phyloP scores from a whole-genome alignment of 2,329 filamentous ascomycete species.

The Pseudogymnoascus sp. region DNA sequence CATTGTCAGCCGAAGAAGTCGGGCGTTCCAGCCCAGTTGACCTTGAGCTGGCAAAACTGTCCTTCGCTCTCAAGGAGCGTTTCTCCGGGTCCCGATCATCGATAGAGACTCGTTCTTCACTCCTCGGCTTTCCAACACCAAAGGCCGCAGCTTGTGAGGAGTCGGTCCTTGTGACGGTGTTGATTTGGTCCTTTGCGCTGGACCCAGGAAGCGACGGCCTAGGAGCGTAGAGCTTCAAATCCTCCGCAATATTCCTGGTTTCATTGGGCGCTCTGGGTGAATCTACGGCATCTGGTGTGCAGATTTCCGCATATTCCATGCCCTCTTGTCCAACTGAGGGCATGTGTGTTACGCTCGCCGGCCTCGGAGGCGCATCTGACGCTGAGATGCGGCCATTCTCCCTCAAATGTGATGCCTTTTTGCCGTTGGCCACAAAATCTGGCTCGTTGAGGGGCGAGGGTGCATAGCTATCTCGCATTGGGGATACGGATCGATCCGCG shows the following conservation, averaged over 20 bases:
- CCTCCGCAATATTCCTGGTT: constrained; percentile 68
- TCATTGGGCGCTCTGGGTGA: constrained; percentile 35
- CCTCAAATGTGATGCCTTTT: constrained; percentile 31
- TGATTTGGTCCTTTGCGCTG: constrained; percentile 76
- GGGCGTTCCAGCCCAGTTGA: constrained; percentile 41
- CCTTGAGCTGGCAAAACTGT: constrained; percentile 47
- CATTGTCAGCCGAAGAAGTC: constrained; percentile 56
- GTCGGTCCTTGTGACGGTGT: constrained; percentile 81
- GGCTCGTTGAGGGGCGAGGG: constrained; percentile 77
- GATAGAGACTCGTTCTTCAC: constrained; percentile 28
- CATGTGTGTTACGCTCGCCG: constrained; percentile 64
- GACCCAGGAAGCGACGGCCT: constrained; percentile 75
- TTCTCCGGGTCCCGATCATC: constrained; percentile 42
- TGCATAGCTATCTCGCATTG: constrained; percentile 69
- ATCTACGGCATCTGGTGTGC: constrained; percentile 18
- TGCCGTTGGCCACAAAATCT: constrained; percentile 37
- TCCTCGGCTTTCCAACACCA: constrained; percentile 63
- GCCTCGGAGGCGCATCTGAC: constrained; percentile 44
- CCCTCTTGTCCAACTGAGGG: constrained; percentile 87
- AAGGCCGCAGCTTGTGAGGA: constrained; percentile 79
- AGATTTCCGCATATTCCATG: constrained; percentile 68
- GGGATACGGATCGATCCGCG: constrained; percentile 67
- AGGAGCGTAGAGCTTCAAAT: constrained; percentile 81
- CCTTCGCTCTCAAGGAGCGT: constrained; percentile 52
- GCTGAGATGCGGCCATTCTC: constrained; percentile 28